A percentile compares a stretch with the other conserved stretches of the same genome.
Evolutionary conservation across 2,329 filamentous ascomycete genomes (phyloP).

Genomic region (Calonectria ilicicola): DNA sequence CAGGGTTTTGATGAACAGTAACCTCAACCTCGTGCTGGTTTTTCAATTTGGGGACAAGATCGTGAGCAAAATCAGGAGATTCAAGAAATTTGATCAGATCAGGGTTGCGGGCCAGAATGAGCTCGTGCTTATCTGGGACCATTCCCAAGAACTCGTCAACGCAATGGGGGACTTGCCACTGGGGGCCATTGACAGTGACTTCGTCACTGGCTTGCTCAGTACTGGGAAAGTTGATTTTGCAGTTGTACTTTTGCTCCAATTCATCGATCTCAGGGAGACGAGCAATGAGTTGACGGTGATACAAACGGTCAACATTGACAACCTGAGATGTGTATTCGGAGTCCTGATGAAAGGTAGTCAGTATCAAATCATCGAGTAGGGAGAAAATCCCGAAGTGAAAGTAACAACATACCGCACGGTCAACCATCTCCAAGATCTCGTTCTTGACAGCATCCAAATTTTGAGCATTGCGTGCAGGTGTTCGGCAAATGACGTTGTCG

Average conservation of each 20-base stretch:
- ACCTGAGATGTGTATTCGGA: constrained; percentile 97
- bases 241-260: constrained; percentile 99
- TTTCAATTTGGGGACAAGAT: constrained; percentile 86
- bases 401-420: constrained; percentile 80
- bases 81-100: constrained; percentile 85
- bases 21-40: constrained; percentile 93
- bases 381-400: neutral
- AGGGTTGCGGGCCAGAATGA: constrained; percentile 82
- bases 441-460: constrained; percentile 97
- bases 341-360: constrained; percentile 65
- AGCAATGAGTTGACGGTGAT: constrained; percentile 92
- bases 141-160: constrained; percentile 97
- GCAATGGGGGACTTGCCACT: constrained; percentile 97
- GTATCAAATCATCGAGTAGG: no score
- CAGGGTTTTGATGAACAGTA: constrained; percentile 74
- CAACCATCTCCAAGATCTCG: constrained; percentile 99
- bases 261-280: constrained; percentile 92
- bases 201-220: constrained; percentile 97
- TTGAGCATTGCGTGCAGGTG: constrained; percentile 95
- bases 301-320: constrained; percentile 92
- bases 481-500: constrained; percentile 98
- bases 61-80: constrained; percentile 82
- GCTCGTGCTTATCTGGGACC: constrained; percentile 95
- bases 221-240: constrained; percentile 98
- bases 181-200: constrained; percentile 93